Base-by-base conservation (phyloP, 2,329 filamentous ascomycete genomes). In the Colletotrichum sansevieriae region DNA sequence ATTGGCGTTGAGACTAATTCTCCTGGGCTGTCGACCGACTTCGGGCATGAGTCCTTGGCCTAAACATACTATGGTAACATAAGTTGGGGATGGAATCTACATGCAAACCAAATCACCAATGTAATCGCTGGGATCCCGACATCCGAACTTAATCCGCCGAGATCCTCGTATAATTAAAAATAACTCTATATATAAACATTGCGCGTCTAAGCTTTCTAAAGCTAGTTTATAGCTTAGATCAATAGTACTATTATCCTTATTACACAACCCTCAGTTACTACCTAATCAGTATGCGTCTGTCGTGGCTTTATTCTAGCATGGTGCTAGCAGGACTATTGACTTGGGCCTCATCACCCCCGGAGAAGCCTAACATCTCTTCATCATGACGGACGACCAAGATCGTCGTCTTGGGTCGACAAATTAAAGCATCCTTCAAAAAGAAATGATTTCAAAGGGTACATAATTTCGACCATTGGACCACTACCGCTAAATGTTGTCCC, bases 391-490 rank as follows among this genome's bases (percentile, higher is more conserved):
- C 13, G 73, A 74, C 52, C 73, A 74, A 37, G 73, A 74, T 51
- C 55, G 62, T 9, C 71, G 70, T 12, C 59, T 74, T 9, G 69
- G 59, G 12, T 75, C 73, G 0, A 61, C 69, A 6, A 67, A 70
- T 15, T 72, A 70, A 71, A 49, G 56, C 3, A 4, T 61, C 10
- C 63, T 76, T 3, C 70, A 77, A n/a, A 54, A 74, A 20, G 43
- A 59, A 22, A 2, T 77, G 3, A 61, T 73, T 0, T 25, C 69
- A 1, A 64, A 77, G 51, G 77, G 76, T 0, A 71, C 71, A 2
- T 51, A 68, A 5, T 78, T 71, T 47, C 3, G 72, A 76, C 4
- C 76, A 78, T 62, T 78, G 72, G 55, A 75, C 71, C 29, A 78
- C 75, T 1, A 64, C 73, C 15, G 72, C 75, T 1, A 59, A 73